Percentiles rank a stretch among this genome's conserved stretches.
Evolutionary conservation across 306 rosid species (phyloP).

Genomic region (Herpetospermum pedunculosum): DNA sequence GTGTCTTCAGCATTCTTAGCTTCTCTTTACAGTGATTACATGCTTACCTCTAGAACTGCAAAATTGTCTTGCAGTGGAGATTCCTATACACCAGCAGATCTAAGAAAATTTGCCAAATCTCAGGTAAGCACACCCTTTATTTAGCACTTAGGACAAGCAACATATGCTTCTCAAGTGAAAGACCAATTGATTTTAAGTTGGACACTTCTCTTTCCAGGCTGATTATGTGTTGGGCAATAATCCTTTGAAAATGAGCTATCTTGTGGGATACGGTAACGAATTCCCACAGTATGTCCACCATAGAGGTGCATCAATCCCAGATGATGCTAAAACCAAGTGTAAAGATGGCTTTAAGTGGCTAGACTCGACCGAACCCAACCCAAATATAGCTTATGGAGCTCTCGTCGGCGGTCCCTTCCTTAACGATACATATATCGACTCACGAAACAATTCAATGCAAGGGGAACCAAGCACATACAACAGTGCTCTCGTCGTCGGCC

Average conservation of each 20-base stretch:
- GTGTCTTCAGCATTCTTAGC: slow-evolving; percentile 95
- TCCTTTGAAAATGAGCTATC: slow-evolving; percentile 72
- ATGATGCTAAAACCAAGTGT: slow-evolving; percentile 41
- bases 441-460: slow-evolving; percentile 82
- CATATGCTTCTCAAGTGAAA: not conserved
- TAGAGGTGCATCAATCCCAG: slow-evolving; percentile 93
- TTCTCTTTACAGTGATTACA: slow-evolving; percentile 77
- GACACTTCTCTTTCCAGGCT: slow-evolving; percentile 30
- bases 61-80: slow-evolving; percentile 44
- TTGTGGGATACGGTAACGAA: slow-evolving; percentile 76
- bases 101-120: slow-evolving; percentile 61
- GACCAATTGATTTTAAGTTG: not conserved
- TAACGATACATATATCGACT: slow-evolving; percentile 59
- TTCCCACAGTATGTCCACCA: slow-evolving; percentile 87
- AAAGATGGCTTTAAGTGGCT: slow-evolving; percentile 71
- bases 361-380: slow-evolving; percentile 57
- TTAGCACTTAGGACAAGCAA: not conserved
- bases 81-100: slow-evolving; percentile 51
- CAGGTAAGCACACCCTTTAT: slow-evolving; percentile 42
- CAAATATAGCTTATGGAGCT: slow-evolving; percentile 82
- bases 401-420: slow-evolving; percentile 90
- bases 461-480: slow-evolving; percentile 89
- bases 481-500: slow-evolving; percentile 74
- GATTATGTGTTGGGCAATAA: slow-evolving; percentile 85
- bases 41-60: slow-evolving; percentile 65